phyloP scores from a whole-genome alignment of 345 rosid genomes.

The Eucalyptus cloeziana region DNA sequence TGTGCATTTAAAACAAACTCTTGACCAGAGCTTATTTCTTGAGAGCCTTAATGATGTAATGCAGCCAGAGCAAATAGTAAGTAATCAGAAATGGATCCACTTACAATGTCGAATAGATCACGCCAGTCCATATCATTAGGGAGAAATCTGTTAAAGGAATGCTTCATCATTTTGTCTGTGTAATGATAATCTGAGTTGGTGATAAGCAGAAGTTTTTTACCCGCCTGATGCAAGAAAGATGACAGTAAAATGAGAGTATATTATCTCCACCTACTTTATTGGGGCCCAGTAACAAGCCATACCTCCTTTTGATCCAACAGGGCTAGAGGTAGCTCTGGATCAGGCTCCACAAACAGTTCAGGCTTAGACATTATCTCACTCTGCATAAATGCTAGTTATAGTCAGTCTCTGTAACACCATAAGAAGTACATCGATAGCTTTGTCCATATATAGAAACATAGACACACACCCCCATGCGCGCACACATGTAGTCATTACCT shows the following conservation, averaged over 20 bases:
- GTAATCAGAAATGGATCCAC: not conserved
- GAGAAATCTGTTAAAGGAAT: conserved; percentile 79
- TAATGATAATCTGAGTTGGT: conserved; percentile 95
- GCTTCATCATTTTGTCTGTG: conserved; percentile 95
- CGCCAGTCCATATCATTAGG: conserved; percentile 94
- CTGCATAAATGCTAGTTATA: conserved; percentile 23
- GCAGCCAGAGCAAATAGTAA: not conserved
- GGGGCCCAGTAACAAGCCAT: not conserved
- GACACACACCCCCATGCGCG: not conserved
- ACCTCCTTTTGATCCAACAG: conserved; percentile 97
- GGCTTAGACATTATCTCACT: conserved; percentile 96
- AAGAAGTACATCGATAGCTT: not conserved
- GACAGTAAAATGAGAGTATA: not conserved
- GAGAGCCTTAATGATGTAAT: not conserved
- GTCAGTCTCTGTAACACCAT: not conserved
- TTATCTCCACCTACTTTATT: not conserved
- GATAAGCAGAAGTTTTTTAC: conserved; percentile 89
- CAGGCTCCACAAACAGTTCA: conserved; percentile 91
- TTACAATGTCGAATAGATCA: conserved; percentile 84
- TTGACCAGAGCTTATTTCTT: not conserved
- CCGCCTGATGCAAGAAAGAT: conserved; percentile 49
- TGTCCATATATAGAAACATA: not conserved
- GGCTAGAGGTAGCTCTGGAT: conserved; percentile 87
- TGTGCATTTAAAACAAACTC: not conserved
- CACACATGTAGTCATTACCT: conserved; percentile 28